phyloP scores from a whole-genome alignment of 2,329 filamentous ascomycete species.

The Talaromyces sp. region DNA sequence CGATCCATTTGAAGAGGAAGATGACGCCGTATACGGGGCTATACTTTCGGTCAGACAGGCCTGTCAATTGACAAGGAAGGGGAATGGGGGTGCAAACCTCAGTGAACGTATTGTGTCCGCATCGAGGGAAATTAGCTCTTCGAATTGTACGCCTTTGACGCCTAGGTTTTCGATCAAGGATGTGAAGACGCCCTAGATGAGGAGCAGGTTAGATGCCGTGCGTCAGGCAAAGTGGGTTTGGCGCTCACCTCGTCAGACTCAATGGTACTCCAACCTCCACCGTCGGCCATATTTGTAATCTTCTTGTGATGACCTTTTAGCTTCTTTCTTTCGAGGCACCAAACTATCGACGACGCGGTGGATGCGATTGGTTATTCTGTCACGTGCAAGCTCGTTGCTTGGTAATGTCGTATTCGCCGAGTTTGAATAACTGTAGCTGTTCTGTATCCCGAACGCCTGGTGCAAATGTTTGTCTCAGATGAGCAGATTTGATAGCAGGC shows the following conservation, averaged over 20 bases:
- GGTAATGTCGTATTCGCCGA: background rate
- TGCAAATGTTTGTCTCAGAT: background rate
- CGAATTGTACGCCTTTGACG: conserved; percentile 91
- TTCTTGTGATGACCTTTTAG: background rate
- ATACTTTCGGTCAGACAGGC: background rate
- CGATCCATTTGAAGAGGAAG: conserved; percentile 88
- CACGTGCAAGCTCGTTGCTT: background rate
- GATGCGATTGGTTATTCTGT: background rate
- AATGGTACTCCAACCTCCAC: conserved; percentile 87
- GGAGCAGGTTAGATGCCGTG: background rate
- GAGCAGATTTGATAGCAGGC: background rate
- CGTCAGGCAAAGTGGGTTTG: background rate
- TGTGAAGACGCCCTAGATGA: conserved; percentile 81
- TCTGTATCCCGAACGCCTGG: background rate
- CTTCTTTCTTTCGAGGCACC: background rate
- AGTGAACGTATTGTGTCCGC: conserved; percentile 53
- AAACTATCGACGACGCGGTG: background rate
- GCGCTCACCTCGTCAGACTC: conserved; percentile 84
- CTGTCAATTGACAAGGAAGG: background rate
- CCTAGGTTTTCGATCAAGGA: conserved; percentile 90
- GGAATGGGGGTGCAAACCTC: conserved; percentile 31
- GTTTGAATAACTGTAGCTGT: background rate
- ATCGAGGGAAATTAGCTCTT: conserved; percentile 90
- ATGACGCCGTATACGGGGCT: conserved; percentile 91
- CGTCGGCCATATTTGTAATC: conserved; percentile 51